Evolutionary conservation across 2,329 filamentous ascomycete species (phyloP), one percentile per base, ranked within the genome.

Genomic region (Fusarium burgessii): DNA sequence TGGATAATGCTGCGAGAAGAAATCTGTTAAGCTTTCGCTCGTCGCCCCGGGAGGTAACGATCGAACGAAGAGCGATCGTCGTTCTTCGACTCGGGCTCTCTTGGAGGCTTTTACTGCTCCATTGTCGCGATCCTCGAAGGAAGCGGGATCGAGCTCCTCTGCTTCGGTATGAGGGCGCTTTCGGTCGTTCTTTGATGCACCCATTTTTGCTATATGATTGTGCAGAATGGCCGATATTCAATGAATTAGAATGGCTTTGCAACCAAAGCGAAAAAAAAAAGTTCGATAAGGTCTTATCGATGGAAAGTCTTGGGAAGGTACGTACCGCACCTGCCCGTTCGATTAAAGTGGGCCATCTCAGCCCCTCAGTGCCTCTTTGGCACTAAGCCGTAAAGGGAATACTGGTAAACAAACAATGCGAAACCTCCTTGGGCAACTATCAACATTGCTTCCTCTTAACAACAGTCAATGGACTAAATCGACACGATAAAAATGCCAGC

Each of bases 1-100:
- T 11, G 97, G 95, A 77, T 93, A 98, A 65, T 94, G 92, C 80
- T 98, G 90, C 10, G 96, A 98, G 83, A 99, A 99, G 81, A 95
- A 92, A 64, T 94, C 91, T 64, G 94, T 93, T 70, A 99, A 86
- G 57, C 87, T 87, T 77, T 98, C 94, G 78, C 89, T 93, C 36
- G 95, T 98, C 40, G 92, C 91, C 27, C 87, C 88, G 25, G 91
- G 83, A 23, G 95, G 93, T 50, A 99, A 88, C 54, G 93, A 95
- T 76, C 95, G 93, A 71, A 99, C 91, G 83, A 99, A 99, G 73
- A 99, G 90, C 47, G 95, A 93, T 74, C 90, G 85, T 71, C 87
- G 87, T 63, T 88, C 87, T 65, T 91, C 89, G 62, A 88, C 85
- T 70, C 87, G 84, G 33, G 86, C 81, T 76, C 88, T 90, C 78